Evolutionary conservation across 164 flowering plant genomes (phyloP), one percentile per base, ranked within the genome.

Genomic region (Chloranthus sessilifolius): DNA sequence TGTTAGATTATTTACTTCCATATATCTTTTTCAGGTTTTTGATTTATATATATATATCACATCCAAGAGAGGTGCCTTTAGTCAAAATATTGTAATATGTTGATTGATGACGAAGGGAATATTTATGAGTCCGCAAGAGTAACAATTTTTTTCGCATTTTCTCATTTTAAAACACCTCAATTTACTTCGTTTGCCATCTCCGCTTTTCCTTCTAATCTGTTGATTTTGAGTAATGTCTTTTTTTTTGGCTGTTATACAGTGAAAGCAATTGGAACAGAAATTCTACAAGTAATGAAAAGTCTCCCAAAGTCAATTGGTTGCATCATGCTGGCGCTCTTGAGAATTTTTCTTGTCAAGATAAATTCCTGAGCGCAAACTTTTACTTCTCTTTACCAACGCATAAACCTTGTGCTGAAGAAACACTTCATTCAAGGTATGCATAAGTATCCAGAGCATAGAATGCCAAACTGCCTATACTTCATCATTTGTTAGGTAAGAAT

Each of bases 291-390:
- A 36, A 27, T 31, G 64, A 59, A 16, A 62, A 62, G 27, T 21
- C 45, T 43, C 78, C 85, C 1, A 74, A 77, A 69, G 58, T 67
- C 23, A 89, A 85, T 62, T 83, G 80, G 92, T 53, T 35, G 34
- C 67, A 78, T 37, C 97, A 89, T 73, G 76, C 73, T 16, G 43
- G 46, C 28, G 79, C 82, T 36, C 84, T 59, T 29, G 65, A 74
- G 31, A 69, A 70, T 46, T 81, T 78, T 71, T 53, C 62, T 33
- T 41, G 51, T 40, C 83, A 69, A 52, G 55, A 65, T 40, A 71
- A 77, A 59, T 75, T 69, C 62, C 53, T 85, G 60, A 69, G 68
- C 47, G 72, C 95, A n/a, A 77, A 74, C 66, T 83, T 86, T 52
- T 75, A 86, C 15, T 80, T 59, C 65, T 85, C 92, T 1, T 64